Evolutionary conservation across 148 eudicot species (phyloP), one percentile per base, ranked within the genome.

Genomic region (Camellia lanceoleosa): DNA sequence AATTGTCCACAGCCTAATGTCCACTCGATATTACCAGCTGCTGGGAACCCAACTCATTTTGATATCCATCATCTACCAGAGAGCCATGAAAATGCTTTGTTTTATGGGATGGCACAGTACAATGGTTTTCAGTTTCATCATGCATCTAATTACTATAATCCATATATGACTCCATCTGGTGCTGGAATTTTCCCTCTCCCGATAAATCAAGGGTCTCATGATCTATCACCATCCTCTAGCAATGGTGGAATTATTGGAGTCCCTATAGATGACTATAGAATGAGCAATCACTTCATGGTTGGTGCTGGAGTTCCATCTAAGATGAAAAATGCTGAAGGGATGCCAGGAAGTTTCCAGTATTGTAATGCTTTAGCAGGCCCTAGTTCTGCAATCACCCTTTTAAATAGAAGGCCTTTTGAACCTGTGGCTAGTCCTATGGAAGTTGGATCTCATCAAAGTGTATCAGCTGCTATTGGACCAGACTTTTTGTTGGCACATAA

Each of bases 321-420:
- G 90, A 84, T 92, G 82, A 95, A 95, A 82, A 88, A 78, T 73
- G 85, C 91, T 11, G 98, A 91, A 80, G 87, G 90, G 38, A 63
- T 85, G 75, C 84, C 83, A 3, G 82, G 82, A 74, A 88, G 82
- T 82, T 74, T 64, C 83, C 91, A 86, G 55, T 87, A 87, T 78
- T 82, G 79, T 63, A 85, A 87, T 79, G 76, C 85, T 75, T 77
- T 86, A 61, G 91, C 89, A 4, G 92, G 93, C 73, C 87, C 97
- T 52, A 91, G 97, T 83, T 89, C 91, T 79, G 86, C 92, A 30
- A 82, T 83, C 81, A 80, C 88, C 16, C 87, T 90, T 4, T 62
- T 82, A 85, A 69, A 68, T 85, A 71, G 79, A 56, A 76, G 80
- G 62, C 94, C 89, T 66, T 65, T 82, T 82, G 91, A 91, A 55